phyloP scores from a whole-genome alignment of 2,329 filamentous ascomycete genomes.

The Beauveria asiatica region DNA sequence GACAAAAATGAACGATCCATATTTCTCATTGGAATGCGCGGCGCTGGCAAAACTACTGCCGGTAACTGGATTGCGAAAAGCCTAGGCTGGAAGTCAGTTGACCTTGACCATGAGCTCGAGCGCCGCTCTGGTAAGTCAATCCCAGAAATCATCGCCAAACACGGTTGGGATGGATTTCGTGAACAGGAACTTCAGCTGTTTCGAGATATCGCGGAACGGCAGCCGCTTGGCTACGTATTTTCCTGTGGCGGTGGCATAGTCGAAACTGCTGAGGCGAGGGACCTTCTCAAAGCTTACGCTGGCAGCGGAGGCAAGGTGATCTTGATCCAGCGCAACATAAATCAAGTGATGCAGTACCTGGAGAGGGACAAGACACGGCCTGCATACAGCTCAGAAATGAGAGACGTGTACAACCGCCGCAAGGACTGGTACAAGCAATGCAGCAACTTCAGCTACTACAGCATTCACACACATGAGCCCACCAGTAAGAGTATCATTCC shows the following conservation, averaged over 20 bases:
- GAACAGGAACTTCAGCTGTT: constrained; percentile 69
- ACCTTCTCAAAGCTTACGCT: constrained; percentile 65
- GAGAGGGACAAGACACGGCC: constrained; percentile 83
- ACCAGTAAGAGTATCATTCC: constrained; percentile 21
- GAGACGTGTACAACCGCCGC: constrained; percentile 79
- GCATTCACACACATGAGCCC: constrained; percentile 47
- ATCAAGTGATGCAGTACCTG: constrained; percentile 81
- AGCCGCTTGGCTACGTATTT: constrained; percentile 69
- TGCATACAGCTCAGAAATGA: constrained; percentile 87
- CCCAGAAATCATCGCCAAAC: constrained; percentile 68
- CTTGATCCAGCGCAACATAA: constrained; percentile 78
- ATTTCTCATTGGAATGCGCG: constrained; percentile 95
- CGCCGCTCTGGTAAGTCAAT: constrained; percentile 64
- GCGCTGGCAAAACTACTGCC: constrained; percentile 91
- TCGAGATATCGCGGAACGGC: constrained; percentile 63
- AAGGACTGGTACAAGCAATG: constrained; percentile 87
- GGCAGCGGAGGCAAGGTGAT: constrained; percentile 75
- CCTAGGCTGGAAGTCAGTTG: constrained; percentile 69
- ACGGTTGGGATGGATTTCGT: constrained; percentile 85
- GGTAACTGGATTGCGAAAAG: constrained; percentile 76
- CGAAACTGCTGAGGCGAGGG: constrained; percentile 71
- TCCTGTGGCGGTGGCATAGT: constrained; percentile 93
- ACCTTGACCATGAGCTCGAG: constrained; percentile 85
- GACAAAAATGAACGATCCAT: constrained; percentile 53
- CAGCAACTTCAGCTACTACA: constrained; percentile 91